Conservation (phyloP, 2,329 filamentous ascomycete genomes). For the Clonostachys rhizophaga region DNA sequence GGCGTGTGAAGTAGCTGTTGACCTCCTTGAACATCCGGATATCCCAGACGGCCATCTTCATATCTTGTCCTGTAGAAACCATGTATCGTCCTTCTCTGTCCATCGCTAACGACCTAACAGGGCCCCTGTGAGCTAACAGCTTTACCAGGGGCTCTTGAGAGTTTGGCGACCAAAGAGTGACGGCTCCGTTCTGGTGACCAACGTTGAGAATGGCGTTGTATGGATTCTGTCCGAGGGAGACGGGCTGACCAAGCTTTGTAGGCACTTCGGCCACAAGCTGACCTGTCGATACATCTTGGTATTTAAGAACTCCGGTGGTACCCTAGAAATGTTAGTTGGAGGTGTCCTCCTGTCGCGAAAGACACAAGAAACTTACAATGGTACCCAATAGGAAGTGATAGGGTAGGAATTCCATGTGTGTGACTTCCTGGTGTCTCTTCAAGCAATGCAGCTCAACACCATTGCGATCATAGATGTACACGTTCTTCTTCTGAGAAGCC, state of each 20-base stretch:
- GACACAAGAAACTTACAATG: slow-evolving; percentile 49
- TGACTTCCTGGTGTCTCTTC: slow-evolving; percentile 84
- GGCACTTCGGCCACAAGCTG: slow-evolving; percentile 81
- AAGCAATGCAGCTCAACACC: slow-evolving; percentile 92
- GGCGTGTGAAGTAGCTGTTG: slow-evolving; percentile 78
- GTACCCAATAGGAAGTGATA: slow-evolving; percentile 94
- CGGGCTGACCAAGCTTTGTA: slow-evolving; percentile 79
- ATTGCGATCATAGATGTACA: slow-evolving; percentile 91
- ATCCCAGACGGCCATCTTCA: slow-evolving; percentile 93
- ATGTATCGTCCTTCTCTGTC: slow-evolving; percentile 93
- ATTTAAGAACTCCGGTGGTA: slow-evolving; percentile 80
- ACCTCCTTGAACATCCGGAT: slow-evolving; percentile 92
- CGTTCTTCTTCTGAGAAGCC: slow-evolving; percentile 91
- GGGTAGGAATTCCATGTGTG: slow-evolving; percentile 90
- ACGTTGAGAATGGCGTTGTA: slow-evolving; percentile 89
- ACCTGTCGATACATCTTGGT: slow-evolving; percentile 92
- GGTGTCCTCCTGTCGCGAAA: neutral
- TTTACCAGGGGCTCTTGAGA: slow-evolving; percentile 83
- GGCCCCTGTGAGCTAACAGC: slow-evolving; percentile 82
- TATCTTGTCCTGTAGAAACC: slow-evolving; percentile 87
- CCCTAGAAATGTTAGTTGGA: slow-evolving; percentile 42
- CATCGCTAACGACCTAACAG: slow-evolving; percentile 78
- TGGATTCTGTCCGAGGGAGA: slow-evolving; percentile 81
- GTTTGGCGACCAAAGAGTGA: slow-evolving; percentile 95
- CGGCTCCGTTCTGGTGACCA: slow-evolving; percentile 91